phyloP scores from a whole-genome alignment of 2,329 filamentous ascomycete species.

The Fusarium luffae region DNA sequence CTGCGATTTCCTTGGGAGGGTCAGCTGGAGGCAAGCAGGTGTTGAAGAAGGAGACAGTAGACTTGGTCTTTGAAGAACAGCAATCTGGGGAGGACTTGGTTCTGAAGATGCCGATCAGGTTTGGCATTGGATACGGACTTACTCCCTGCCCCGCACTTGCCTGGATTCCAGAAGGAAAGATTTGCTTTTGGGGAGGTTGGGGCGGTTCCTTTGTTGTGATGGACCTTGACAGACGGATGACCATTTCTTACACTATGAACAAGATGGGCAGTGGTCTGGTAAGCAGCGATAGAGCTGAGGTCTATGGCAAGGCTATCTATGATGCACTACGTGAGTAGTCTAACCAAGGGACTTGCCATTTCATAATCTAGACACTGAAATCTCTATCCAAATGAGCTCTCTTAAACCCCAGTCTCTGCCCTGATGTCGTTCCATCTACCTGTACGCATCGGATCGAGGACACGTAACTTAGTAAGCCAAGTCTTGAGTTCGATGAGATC shows the following conservation, averaged over 20 bases:
- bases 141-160: background rate
- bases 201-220: background rate
- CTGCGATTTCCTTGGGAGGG: background rate
- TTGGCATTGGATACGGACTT: background rate
- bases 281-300: constrained; percentile 2
- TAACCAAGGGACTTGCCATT: rapidly evolving
- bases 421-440: background rate
- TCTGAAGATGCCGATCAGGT: background rate
- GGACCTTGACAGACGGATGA: constrained; percentile 10
- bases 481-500: background rate
- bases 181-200: constrained; percentile 5
- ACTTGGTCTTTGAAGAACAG: constrained; percentile 4
- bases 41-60: background rate
- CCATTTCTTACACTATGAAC: constrained; percentile 14
- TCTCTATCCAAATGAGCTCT: rapidly evolving
- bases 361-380: background rate
- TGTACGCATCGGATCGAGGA: background rate
- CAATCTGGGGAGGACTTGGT: background rate
- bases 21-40: background rate
- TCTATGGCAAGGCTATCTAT: background rate
- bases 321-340: background rate
- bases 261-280: constrained; percentile 1
- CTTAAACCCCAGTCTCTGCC: background rate
- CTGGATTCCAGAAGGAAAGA: background rate
- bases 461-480: background rate